Evolutionary conservation across 768 basidiomycete species (phyloP).

Genomic region (Auricularia sp.): DNA sequence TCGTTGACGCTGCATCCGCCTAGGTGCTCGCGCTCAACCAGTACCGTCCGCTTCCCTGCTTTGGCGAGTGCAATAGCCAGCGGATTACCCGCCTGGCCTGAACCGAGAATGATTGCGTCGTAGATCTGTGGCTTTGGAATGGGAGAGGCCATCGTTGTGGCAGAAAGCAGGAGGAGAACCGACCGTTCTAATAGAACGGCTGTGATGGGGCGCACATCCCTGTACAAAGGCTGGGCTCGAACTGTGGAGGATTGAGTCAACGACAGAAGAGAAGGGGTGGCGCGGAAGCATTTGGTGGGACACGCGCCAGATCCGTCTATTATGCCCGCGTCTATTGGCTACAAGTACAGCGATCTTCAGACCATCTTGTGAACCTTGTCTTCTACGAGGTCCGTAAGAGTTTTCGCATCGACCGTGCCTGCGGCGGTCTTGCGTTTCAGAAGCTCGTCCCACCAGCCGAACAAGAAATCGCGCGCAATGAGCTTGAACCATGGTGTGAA

Average conservation of each 20-base stretch:
- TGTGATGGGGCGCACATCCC: too few relatives aligned
- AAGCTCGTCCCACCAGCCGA: constrained; percentile 97
- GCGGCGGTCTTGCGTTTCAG: constrained; percentile 44
- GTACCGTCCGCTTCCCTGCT: constrained; percentile 7
- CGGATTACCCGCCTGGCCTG: constrained; percentile 10
- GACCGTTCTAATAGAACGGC: neutral
- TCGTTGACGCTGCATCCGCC: constrained; percentile 12
- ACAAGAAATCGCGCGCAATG: constrained; percentile 92
- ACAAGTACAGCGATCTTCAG: constrained; percentile 12
- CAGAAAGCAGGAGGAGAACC: neutral
- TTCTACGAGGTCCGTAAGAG: constrained; percentile 46
- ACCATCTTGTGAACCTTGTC: constrained; percentile 64
- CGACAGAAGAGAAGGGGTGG: too few relatives aligned
- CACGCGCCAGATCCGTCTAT: neutral
- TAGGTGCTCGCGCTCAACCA: constrained; percentile 9
- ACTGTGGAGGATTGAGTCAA: too few relatives aligned
- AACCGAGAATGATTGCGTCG: constrained; percentile 9
- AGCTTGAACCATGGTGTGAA: constrained; percentile 99
- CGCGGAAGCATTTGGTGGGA: too few relatives aligned
- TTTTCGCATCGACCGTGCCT: constrained; percentile 55
- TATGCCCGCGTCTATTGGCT: neutral
- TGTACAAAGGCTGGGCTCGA: too few relatives aligned
- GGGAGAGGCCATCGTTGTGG: neutral
- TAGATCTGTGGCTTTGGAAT: neutral
- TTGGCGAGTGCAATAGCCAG: constrained; percentile 7